These are phyloP conservation scores for Xylaria grammica DNA, from an alignment of 495 filamentous ascomycete genomes.

Conservation along the genomic window DNA sequence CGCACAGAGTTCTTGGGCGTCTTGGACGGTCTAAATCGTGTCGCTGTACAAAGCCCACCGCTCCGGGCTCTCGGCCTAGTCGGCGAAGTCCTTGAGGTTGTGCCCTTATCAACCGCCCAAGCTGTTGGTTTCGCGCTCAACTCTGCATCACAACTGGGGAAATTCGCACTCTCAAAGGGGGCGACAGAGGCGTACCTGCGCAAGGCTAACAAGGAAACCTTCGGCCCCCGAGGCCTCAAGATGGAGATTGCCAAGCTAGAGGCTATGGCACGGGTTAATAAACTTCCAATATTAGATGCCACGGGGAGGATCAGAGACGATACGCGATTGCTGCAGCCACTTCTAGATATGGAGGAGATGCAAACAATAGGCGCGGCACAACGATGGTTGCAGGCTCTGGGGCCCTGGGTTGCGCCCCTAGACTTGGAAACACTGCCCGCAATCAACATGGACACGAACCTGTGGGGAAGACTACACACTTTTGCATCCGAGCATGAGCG, in stretches of 20 bases:
- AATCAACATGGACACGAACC: constrained; percentile 1
- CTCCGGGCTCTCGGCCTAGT: constrained; percentile 6
- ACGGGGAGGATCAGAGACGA: background rate
- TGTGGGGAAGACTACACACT: constrained; percentile 7
- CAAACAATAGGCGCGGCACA: constrained; percentile 1
- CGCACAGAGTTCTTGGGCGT: constrained; percentile 1
- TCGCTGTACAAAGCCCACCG: constrained; percentile 12
- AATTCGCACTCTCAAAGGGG: background rate
- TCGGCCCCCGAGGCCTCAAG: constrained; percentile 10
- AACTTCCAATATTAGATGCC: background rate
- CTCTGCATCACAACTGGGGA: background rate
- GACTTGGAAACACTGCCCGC: constrained; percentile 7
- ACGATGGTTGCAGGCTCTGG: constrained; percentile 8
- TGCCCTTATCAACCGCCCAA: background rate
- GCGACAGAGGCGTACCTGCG: constrained; percentile 8
- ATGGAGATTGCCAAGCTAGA: constrained; percentile 12
- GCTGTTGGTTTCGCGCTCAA: background rate
- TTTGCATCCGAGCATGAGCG: constrained; percentile 7
- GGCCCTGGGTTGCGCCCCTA: constrained; percentile 1
- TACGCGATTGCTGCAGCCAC: background rate
- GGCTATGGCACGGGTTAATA: constrained; percentile 5
- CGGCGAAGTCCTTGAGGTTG: background rate
- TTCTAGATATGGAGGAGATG: constrained; percentile 5
- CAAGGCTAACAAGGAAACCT: constrained; percentile 3
- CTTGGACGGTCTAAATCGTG: constrained; percentile 9